Percentiles rank a stretch among this genome's conserved stretches.
Evolutionary conservation across 1,284 basidiomycete species (phyloP).

Genomic region (Phenoliferia sp.): DNA sequence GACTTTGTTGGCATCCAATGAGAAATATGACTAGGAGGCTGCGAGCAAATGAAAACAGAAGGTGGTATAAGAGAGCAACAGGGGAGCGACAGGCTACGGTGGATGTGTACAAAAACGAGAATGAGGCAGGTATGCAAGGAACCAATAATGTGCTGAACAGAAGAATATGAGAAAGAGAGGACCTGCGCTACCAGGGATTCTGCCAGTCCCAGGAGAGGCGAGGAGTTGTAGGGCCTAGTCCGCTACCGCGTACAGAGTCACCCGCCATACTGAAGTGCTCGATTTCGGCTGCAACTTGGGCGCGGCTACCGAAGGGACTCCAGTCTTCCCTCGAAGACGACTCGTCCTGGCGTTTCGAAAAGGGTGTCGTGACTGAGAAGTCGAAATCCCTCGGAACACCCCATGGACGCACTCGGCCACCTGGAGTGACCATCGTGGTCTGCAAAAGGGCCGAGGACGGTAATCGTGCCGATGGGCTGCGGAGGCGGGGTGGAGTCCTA

Average conservation of each 20-base stretch:
- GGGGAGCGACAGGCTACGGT: too few species aligned
- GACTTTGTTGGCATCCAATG: too few species aligned
- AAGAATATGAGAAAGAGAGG: too few species aligned
- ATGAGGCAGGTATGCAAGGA: too few species aligned
- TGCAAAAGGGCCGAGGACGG: slow-evolving; percentile 3
- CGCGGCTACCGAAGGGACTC: not conserved
- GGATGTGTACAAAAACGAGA: too few species aligned
- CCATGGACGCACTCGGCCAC: not conserved
- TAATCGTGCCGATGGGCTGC: not conserved
- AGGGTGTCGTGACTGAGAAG: not conserved
- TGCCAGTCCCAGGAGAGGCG: not conserved
- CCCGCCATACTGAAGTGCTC: not conserved
- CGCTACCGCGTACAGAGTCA: not conserved
- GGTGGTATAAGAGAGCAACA: too few species aligned
- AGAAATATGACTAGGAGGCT: too few species aligned
- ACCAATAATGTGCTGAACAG: too few species aligned
- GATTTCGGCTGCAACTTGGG: not conserved
- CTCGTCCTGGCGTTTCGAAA: not conserved
- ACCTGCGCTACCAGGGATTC: not conserved
- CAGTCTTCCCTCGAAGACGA: not conserved
- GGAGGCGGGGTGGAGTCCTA: slow-evolving; percentile 25
- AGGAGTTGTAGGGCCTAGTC: not conserved
- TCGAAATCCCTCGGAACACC: not conserved
- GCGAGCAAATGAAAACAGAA: too few species aligned
- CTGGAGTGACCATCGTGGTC: not conserved